Percentiles rank a stretch among this genome's conserved stretches.
These are phyloP conservation scores for Coemansia sp. DNA, from an alignment of 192 early-diverging fungal genomes.

Conservation along the genomic window DNA sequence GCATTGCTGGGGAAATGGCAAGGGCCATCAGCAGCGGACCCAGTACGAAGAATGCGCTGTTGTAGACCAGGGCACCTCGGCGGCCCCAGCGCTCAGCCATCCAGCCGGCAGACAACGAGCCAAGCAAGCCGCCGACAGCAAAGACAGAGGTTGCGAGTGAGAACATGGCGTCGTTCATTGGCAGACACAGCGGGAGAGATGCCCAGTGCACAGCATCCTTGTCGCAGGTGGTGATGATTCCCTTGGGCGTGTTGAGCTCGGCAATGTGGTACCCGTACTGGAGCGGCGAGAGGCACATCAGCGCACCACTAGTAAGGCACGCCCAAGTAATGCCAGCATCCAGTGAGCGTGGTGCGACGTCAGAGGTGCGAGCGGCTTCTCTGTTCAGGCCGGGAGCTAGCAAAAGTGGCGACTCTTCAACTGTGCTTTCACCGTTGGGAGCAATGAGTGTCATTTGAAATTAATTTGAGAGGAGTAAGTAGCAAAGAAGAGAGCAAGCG, in stretches of 20 bases:
- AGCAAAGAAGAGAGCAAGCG: constrained; percentile 1
- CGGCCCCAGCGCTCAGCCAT: constrained; percentile 77
- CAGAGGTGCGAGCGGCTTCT: background rate
- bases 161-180: constrained; percentile 70
- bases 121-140: constrained; percentile 60
- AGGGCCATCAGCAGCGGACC: constrained; percentile 72
- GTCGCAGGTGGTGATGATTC: constrained; percentile 47
- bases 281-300: constrained; percentile 49
- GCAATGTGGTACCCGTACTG: constrained; percentile 60
- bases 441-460: constrained; percentile 2
- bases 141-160: constrained; percentile 48
- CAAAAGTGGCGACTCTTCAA: constrained; percentile 53
- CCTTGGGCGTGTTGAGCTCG: constrained; percentile 57
- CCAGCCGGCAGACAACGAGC: constrained; percentile 70
- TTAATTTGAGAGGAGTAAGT: background rate
- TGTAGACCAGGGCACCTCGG: constrained; percentile 65
- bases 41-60: constrained; percentile 64
- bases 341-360: constrained; percentile 21
- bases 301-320: constrained; percentile 36
- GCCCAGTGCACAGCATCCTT: constrained; percentile 20
- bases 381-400: background rate
- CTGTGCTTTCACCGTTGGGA: constrained; percentile 1
- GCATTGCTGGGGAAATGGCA: constrained; percentile 53
- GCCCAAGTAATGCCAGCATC: constrained; percentile 43
- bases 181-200: constrained; percentile 66